A percentile compares a stretch with the other conserved stretches of the same genome.
phyloP scores from a whole-genome alignment of 2,329 filamentous ascomycete genomes.

The Thielaviopsis populi region DNA sequence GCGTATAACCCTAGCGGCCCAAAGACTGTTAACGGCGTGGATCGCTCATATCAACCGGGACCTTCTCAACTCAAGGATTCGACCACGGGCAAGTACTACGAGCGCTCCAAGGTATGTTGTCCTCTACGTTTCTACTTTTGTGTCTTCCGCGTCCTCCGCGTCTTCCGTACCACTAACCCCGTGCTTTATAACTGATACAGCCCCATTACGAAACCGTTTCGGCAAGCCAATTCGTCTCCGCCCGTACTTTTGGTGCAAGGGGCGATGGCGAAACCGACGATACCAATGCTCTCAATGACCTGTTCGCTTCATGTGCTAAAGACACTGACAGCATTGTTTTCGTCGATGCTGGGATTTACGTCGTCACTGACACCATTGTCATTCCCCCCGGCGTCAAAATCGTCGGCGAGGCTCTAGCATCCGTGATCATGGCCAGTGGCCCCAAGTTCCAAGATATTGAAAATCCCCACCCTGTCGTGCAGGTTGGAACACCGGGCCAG shows the following conservation, averaged over 20 bases:
- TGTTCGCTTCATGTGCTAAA: constrained; percentile 40
- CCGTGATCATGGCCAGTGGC: constrained; percentile 41
- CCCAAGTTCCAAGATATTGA: constrained; percentile 39
- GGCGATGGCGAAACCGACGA: constrained; percentile 66
- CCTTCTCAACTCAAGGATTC: constrained; percentile 39
- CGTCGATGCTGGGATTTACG: constrained; percentile 47
- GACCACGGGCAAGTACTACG: constrained; percentile 39
- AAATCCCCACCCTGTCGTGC: constrained; percentile 48
- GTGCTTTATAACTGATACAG: constrained; percentile 19
- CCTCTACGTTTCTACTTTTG: too few relatives aligned
- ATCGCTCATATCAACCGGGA: constrained; percentile 32
- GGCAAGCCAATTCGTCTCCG: constrained; percentile 48
- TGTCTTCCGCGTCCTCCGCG: background rate
- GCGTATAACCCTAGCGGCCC: constrained; percentile 39
- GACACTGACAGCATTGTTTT: constrained; percentile 40
- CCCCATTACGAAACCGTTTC: constrained; percentile 54
- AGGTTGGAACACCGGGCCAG: constrained; percentile 49
- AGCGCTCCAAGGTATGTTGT: constrained; percentile 43
- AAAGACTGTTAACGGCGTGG: constrained; percentile 33
- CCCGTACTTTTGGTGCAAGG: constrained; percentile 51
- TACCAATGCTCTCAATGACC: constrained; percentile 51
- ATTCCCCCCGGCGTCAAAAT: constrained; percentile 38
- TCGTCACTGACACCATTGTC: constrained; percentile 39
- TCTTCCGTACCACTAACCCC: background rate
- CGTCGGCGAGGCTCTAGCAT: constrained; percentile 42